phyloP scores from a whole-genome alignment of 768 basidiomycete species.

The Tephrocybe sp. region DNA sequence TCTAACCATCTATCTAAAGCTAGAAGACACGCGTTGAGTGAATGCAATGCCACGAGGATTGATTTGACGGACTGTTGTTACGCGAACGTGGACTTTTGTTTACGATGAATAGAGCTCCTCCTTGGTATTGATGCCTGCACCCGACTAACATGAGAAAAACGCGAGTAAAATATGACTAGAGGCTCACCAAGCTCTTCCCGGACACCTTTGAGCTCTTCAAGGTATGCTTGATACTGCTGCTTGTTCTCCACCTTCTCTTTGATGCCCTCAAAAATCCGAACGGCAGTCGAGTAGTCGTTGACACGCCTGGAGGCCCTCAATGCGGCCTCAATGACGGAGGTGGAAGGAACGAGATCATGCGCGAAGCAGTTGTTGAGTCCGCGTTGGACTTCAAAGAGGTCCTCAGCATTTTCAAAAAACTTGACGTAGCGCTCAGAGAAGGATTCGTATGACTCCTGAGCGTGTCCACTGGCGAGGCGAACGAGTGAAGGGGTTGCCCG shows the following conservation, averaged over 20 bases:
- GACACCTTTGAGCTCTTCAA: slow-evolving; percentile 86
- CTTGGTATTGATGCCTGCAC: slow-evolving; percentile 38
- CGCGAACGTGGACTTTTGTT: slow-evolving; percentile 18
- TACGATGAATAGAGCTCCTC: slow-evolving; percentile 45
- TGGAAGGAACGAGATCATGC: slow-evolving; percentile 91
- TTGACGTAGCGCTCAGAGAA: slow-evolving; percentile 92
- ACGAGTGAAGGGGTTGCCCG: slow-evolving; percentile 41
- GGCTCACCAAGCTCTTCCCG: slow-evolving; percentile 87
- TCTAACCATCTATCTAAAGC: slow-evolving; percentile 19
- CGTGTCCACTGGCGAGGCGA: slow-evolving; percentile 59
- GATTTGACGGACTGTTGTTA: slow-evolving; percentile 8
- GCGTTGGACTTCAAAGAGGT: slow-evolving; percentile 98
- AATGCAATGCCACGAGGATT: neutral
- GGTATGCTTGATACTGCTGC: slow-evolving; percentile 89
- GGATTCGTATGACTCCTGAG: slow-evolving; percentile 89
- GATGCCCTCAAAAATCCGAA: slow-evolving; percentile 93
- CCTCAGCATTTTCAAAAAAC: slow-evolving; percentile 92
- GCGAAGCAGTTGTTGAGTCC: slow-evolving; percentile 99
- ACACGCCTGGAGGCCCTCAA: slow-evolving; percentile 86
- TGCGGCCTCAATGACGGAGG: slow-evolving; percentile 83
- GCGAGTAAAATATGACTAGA: neutral
- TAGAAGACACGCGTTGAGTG: neutral
- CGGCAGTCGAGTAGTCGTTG: slow-evolving; percentile 96
- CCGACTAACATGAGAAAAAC: neutral
- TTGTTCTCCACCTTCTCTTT: slow-evolving; percentile 98